Evolutionary conservation across 352 stramenopile species (phyloP).

Genomic region (Pythium dissotocum): DNA sequence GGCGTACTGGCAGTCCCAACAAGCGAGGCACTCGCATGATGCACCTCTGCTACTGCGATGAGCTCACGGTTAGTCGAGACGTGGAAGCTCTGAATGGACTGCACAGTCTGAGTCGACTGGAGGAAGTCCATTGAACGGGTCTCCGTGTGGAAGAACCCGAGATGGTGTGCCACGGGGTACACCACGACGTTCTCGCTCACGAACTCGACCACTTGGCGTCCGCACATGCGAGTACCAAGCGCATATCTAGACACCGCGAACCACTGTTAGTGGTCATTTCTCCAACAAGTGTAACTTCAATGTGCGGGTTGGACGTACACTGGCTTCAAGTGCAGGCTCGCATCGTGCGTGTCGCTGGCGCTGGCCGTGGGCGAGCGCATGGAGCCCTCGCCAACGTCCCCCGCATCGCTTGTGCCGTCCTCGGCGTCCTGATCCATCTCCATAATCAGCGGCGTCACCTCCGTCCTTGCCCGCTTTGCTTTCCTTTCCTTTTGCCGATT

Average conservation of each 20-base stretch:
- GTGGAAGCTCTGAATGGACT: slow-evolving; percentile 65
- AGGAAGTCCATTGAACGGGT: slow-evolving; percentile 71
- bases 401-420: neutral
- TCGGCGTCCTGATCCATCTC: neutral
- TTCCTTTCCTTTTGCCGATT: neutral
- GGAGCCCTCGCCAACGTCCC: neutral
- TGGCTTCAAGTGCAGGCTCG: slow-evolving; percentile 22
- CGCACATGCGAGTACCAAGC: slow-evolving; percentile 29
- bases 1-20: neutral
- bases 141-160: slow-evolving; percentile 64
- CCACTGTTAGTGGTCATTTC: neutral
- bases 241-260: slow-evolving; percentile 36
- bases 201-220: slow-evolving; percentile 50
- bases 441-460: neutral
- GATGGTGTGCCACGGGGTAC: slow-evolving; percentile 68
- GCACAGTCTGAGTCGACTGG: slow-evolving; percentile 50
- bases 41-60: slow-evolving; percentile 63
- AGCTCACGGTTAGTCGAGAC: slow-evolving; percentile 70
- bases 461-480: neutral
- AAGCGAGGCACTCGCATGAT: slow-evolving; percentile 24
- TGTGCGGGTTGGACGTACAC: neutral
- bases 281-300: neutral
- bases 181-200: slow-evolving; percentile 53
- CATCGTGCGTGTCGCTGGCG: neutral
- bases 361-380: slow-evolving; percentile 1